Evolutionary conservation across 2,329 filamentous ascomycete genomes (phyloP).

Genomic region (Ceratocystis variospora): DNA sequence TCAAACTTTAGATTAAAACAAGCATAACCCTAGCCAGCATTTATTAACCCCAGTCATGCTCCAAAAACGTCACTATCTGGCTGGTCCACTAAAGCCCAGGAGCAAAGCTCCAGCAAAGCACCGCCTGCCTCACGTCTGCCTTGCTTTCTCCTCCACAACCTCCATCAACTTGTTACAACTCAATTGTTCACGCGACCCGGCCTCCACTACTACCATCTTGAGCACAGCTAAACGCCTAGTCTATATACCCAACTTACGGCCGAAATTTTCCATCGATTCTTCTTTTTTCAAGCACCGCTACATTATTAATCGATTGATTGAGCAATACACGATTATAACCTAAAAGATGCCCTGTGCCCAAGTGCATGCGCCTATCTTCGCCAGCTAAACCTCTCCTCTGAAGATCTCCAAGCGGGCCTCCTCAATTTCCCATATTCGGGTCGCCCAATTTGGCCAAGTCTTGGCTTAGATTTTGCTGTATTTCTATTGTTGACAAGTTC

Average conservation of each 20-base stretch:
- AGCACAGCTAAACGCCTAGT: neutral
- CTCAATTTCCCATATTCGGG: neutral
- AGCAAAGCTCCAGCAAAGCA: conserved; percentile 5
- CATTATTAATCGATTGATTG: neutral
- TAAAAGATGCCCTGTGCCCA: conserved; percentile 1
- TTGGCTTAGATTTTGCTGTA: neutral
- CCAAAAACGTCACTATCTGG: neutral
- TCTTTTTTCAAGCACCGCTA: neutral
- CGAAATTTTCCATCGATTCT: neutral
- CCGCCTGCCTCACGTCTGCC: neutral
- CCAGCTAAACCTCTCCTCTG: conserved; percentile 1
- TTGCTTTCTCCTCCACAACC: neutral
- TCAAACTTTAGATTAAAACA: neutral
- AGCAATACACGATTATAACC: neutral
- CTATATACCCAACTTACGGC: neutral
- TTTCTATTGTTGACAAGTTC: neutral
- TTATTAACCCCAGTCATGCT: neutral
- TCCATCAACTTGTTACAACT: neutral
- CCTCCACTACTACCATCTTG: neutral
- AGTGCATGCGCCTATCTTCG: neutral
- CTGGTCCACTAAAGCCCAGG: neutral
- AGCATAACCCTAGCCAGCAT: neutral
- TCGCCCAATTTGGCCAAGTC: neutral
- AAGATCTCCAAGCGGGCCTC: neutral
- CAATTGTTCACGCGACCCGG: neutral